Conservation (phyloP, 495 filamentous ascomycete species). For the Penicillium cosmopolitanum region DNA sequence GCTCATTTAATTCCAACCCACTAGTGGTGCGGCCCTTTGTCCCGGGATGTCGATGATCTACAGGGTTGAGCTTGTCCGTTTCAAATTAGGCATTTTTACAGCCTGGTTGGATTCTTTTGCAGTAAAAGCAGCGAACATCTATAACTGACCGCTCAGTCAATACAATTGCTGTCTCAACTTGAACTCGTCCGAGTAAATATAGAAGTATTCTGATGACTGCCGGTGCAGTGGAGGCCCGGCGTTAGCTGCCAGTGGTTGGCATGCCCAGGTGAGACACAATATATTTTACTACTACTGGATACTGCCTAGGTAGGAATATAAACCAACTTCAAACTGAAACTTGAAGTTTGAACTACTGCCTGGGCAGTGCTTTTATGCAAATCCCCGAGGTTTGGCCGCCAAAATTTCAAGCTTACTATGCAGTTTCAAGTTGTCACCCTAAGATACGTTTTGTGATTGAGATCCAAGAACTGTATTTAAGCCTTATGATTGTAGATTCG, state of each 20-base stretch:
- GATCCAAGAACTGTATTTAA: neutral
- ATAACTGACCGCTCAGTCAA: neutral
- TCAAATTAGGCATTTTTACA: neutral
- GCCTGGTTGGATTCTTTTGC: neutral
- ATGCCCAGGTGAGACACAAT: too few relatives aligned
- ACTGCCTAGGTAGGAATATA: too few relatives aligned
- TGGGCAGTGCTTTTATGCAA: neutral
- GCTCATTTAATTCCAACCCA: conserved; percentile 1
- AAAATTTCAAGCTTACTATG: neutral
- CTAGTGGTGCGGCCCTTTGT: neutral
- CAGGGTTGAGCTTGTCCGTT: neutral
- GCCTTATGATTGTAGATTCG: neutral
- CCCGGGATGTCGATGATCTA: conserved; percentile 4
- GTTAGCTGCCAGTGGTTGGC: too few relatives aligned
- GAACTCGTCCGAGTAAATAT: too few relatives aligned
- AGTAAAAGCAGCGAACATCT: neutral
- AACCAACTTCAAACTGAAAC: too few relatives aligned
- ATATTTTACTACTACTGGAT: too few relatives aligned
- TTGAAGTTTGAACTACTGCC: neutral
- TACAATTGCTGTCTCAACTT: too few relatives aligned
- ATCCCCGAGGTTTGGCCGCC: neutral
- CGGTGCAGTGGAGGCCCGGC: too few relatives aligned
- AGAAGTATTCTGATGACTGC: neutral
- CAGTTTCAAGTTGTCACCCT: neutral
- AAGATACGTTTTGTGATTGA: neutral